These are phyloP conservation scores for Gliomastix tumulicola DNA, from an alignment of 2,329 filamentous ascomycete genomes.

Conservation along the genomic window DNA sequence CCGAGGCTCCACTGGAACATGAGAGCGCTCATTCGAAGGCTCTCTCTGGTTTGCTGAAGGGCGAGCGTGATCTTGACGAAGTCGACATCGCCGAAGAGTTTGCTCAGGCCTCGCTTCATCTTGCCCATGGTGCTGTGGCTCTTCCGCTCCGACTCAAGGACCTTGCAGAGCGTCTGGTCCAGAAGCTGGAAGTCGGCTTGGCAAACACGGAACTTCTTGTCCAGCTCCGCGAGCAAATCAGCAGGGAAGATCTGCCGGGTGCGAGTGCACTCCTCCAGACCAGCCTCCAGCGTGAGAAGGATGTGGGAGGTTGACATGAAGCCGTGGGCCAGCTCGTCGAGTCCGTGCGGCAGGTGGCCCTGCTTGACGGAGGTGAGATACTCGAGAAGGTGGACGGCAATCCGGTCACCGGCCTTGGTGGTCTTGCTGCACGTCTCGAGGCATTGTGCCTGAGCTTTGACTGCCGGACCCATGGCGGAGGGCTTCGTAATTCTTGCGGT, in stretches of 20 bases:
- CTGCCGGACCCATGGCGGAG: neutral
- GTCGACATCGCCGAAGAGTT: conserved; percentile 55
- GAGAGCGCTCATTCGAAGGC: conserved; percentile 55
- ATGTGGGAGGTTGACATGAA: conserved; percentile 62
- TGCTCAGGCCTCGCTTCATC: conserved; percentile 54
- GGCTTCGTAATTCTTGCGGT: conserved; percentile 10
- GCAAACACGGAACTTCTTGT: conserved; percentile 55
- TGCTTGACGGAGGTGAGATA: conserved; percentile 51
- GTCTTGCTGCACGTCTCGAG: conserved; percentile 46
- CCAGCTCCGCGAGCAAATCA: conserved; percentile 57
- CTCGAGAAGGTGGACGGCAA: conserved; percentile 59
- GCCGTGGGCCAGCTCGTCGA: conserved; percentile 54
- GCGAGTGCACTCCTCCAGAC: conserved; percentile 46
- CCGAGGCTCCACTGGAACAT: conserved; percentile 61
- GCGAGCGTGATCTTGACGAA: conserved; percentile 52
- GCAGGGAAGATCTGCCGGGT: conserved; percentile 45
- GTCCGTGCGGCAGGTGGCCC: conserved; percentile 39
- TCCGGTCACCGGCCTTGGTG: conserved; percentile 53
- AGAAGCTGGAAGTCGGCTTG: conserved; percentile 56
- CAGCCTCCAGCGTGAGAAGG: conserved; percentile 62
- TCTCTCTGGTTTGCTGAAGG: conserved; percentile 51
- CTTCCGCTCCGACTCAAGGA: conserved; percentile 56
- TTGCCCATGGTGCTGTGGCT: conserved; percentile 45
- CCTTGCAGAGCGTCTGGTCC: conserved; percentile 54
- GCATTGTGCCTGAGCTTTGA: conserved; percentile 22